Conservation (phyloP, 2,329 filamentous ascomycete genomes). For the Botrytis deweyae region DNA sequence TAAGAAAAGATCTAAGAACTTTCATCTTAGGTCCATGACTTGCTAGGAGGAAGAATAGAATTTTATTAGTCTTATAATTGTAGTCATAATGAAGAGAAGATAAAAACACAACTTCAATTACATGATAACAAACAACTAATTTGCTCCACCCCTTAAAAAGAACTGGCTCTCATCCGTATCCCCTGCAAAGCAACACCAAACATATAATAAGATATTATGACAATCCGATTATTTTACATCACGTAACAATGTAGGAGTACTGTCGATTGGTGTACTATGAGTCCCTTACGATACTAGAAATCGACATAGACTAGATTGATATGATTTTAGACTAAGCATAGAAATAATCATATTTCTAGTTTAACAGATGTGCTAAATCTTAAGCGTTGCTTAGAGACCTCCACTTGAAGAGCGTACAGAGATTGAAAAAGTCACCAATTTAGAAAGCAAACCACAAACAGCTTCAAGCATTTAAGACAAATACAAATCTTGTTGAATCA, state of each 20-base stretch:
- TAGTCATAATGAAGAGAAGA: background rate
- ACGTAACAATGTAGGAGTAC: no score
- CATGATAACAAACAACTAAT: background rate
- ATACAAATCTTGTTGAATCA: background rate
- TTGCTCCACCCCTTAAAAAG: background rate
- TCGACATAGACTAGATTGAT: background rate
- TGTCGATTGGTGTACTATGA: background rate
- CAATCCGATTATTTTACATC: background rate
- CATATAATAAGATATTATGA: background rate
- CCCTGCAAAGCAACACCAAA: background rate
- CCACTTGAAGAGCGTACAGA: background rate
- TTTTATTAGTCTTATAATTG: background rate
- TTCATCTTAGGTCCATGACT: background rate
- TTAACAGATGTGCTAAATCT: background rate
- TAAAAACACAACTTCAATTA: background rate
- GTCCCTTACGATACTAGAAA: background rate
- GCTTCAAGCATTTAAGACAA: background rate
- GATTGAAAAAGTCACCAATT: background rate
- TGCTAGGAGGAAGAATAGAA: background rate
- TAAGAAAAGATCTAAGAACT: background rate
- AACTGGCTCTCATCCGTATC: background rate
- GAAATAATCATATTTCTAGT: background rate
- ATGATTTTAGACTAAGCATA: background rate
- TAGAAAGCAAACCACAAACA: background rate
- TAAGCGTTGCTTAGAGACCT: background rate